phyloP scores from a whole-genome alignment of 2,329 filamentous ascomycete species.

The Neoascochyta sp. region DNA sequence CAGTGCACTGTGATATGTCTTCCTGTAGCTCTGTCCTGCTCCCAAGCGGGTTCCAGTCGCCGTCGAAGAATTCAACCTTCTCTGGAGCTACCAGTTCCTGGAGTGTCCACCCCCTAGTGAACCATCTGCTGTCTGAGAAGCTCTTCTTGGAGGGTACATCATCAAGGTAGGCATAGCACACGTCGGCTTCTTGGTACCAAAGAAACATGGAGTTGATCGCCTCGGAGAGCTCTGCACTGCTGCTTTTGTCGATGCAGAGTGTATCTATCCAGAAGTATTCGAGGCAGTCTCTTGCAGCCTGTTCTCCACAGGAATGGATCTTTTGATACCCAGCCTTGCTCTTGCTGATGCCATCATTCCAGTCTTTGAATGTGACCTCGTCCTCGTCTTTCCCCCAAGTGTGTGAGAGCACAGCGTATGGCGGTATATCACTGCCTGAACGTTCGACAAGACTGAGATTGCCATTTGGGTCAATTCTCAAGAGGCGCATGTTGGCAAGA shows the following conservation, averaged over 20 bases:
- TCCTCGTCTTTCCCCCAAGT: conserved; percentile 4
- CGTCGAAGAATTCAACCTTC: conserved; percentile 5
- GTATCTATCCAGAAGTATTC: conserved; percentile 2
- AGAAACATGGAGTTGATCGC: conserved; percentile 16
- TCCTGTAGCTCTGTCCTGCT: neutral
- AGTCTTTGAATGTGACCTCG: conserved; percentile 4
- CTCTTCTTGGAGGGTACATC: neutral
- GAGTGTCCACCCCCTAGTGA: conserved; percentile 14
- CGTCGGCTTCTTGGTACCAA: conserved; percentile 6
- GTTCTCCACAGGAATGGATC: conserved; percentile 1
- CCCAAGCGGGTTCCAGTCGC: conserved; percentile 1
- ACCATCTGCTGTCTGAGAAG: conserved; percentile 1
- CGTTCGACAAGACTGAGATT: conserved; percentile 1
- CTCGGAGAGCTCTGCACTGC: conserved; percentile 7
- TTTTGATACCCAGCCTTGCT: conserved; percentile 1
- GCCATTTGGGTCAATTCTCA: neutral
- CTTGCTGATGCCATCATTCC: neutral
- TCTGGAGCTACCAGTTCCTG: conserved; percentile 15
- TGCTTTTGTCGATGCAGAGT: conserved; percentile 10
- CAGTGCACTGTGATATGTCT: conserved; percentile 1
- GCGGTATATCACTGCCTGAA: conserved; percentile 2
- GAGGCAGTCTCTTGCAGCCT: neutral
- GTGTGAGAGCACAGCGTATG: conserved; percentile 6
- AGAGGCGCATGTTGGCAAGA: conserved; percentile 3
- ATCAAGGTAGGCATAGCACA: neutral